A percentile compares a stretch with the other conserved stretches of the same genome.
Conservation (phyloP, 2,329 filamentous ascomycete species). For the Pseudogymnoascus sp. region DNA sequence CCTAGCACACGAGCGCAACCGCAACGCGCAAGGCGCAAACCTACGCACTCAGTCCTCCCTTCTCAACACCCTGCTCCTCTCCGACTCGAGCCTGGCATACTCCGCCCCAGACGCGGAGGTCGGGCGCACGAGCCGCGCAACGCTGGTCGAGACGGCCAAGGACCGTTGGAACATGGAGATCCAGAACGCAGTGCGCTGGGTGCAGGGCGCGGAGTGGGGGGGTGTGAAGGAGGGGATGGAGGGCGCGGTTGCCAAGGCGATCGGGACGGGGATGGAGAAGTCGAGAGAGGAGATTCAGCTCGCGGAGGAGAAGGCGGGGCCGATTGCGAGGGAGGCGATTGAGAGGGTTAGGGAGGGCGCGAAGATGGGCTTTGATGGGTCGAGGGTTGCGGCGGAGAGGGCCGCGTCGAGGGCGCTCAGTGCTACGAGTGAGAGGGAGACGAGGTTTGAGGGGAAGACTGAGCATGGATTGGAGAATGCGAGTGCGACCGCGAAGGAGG, state of each 20-base stretch:
- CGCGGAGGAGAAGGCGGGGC: conserved; percentile 27
- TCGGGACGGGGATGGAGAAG: conserved; percentile 25
- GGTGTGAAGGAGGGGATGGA: conserved; percentile 52
- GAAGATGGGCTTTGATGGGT: conserved; percentile 24
- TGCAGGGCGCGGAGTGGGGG: conserved; percentile 58
- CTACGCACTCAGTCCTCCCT: conserved; percentile 49
- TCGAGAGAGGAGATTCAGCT: conserved; percentile 24
- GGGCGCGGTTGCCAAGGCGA: conserved; percentile 36
- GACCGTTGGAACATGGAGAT: conserved; percentile 72
- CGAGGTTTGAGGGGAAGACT: conserved; percentile 16
- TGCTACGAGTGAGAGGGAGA: conserved; percentile 20
- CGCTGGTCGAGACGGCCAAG: conserved; percentile 59
- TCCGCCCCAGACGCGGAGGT: conserved; percentile 40
- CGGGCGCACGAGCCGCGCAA: conserved; percentile 43
- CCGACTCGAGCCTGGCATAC: conserved; percentile 32
- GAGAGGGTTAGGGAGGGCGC: conserved; percentile 33
- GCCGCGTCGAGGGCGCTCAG: conserved; percentile 20
- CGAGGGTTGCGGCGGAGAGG: conserved; percentile 25
- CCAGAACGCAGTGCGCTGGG: conserved; percentile 55
- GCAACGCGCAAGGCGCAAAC: conserved; percentile 47
- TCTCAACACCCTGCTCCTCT: conserved; percentile 40
- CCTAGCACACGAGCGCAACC: conserved; percentile 60
- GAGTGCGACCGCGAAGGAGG: conserved; percentile 17
- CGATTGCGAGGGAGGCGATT: conserved; percentile 30
- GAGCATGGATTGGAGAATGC: conserved; percentile 16